Base-by-base conservation (phyloP, 805 yeast species). In the Candida cerambycidarum region DNA sequence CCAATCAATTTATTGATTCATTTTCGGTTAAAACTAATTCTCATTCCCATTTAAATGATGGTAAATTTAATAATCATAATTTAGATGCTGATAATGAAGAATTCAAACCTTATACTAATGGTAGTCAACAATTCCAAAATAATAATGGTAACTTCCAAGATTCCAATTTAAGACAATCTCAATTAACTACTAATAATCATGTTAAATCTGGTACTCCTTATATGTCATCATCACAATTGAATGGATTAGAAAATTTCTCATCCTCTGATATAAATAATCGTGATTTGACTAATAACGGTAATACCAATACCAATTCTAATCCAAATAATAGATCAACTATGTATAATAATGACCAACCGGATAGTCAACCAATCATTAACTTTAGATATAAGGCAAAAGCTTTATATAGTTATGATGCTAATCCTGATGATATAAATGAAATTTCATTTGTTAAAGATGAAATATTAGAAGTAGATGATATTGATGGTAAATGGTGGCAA, bases 401-500 rank as follows among this genome's bases (percentile, higher is more conserved):
- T 0, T 72, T 92, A 40, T 93, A 89, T 62, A 76, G 84, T 37
- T 92, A 93, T 61, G 81, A 81, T 39, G 97, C 97, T 5, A 89
- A 85, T 55, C 93, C 92, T 1, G 95, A 85, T 44, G 99, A 92
- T 62, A 89, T 85, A 48, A 89, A 90, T 57, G 99, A 92, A 67
- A 78, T 92, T 17, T 85, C 96, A 4, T 93, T 92, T 57, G 81
- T 76, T 50, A 89, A 90, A 62, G 97, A 93, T 43, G 98, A 92
- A 63, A 69, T 89, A n/a, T 75, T 92, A 62, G 89, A 83, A 56
- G 95, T 92, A 25, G 88, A 88, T 53, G 97, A 92, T 58, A 88
- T 89, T 44, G 86, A 86, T 51, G 97, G 97, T 35, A 83, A 95
- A 67, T 92, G 99, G 99, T 92, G 98, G 98, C 96, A 89, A 67